Percentiles rank a stretch among this genome's conserved stretches.
phyloP scores from a whole-genome alignment of 345 rosid genomes.

The Geranium rotundifolium region DNA sequence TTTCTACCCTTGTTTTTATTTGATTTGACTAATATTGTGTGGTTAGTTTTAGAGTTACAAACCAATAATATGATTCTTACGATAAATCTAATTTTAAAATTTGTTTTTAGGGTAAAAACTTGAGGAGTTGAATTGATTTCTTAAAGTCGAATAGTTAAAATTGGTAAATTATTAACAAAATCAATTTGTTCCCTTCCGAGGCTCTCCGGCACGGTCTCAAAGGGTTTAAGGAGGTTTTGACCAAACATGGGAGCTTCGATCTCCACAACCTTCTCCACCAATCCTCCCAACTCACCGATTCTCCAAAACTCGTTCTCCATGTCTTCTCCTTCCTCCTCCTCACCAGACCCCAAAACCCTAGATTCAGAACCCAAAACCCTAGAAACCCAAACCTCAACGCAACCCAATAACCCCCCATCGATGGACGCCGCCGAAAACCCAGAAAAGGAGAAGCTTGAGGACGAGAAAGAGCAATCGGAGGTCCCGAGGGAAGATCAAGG shows the following conservation, averaged over 20 bases:
- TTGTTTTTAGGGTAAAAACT: no score
- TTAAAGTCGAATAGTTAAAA: no score
- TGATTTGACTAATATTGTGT: no score
- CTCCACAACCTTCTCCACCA: neutral
- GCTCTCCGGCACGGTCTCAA: neutral
- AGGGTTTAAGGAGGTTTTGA: conserved; percentile 2
- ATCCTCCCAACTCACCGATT: no score
- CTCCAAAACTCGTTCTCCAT: neutral
- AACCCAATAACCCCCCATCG: neutral
- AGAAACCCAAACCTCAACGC: neutral
- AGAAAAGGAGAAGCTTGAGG: neutral
- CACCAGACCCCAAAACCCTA: neutral
- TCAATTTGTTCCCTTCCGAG: no score
- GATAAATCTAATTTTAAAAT: no score
- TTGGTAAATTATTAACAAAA: no score
- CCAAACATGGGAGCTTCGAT: neutral
- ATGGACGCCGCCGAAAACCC: neutral
- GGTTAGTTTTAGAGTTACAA: no score
- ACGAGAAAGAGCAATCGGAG: no score
- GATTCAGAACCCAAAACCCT: conserved; percentile 2
- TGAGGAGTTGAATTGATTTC: no score
- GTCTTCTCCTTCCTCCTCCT: neutral
- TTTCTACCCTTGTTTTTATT: no score
- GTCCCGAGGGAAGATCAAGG: neutral
- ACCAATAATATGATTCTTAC: no score